These are phyloP conservation scores for Neurospora cerealis DNA, from an alignment of 495 filamentous ascomycete species.

Conservation along the genomic window DNA sequence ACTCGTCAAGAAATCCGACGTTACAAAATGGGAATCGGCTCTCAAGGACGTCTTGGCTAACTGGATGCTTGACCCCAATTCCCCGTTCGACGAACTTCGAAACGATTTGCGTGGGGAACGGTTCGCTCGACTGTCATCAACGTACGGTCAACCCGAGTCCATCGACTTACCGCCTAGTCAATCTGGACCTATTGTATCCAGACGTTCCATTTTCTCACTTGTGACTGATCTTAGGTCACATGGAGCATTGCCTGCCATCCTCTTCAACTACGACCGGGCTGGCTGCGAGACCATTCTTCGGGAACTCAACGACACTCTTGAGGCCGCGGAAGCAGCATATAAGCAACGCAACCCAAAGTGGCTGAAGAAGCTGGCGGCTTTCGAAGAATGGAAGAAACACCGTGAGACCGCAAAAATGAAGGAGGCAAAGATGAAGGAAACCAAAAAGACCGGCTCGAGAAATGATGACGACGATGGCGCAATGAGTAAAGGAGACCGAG, in stretches of 20 bases:
- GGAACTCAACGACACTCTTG: conserved; percentile 38
- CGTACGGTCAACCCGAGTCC: background rate
- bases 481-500: conserved; percentile 27
- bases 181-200: conserved; percentile 2
- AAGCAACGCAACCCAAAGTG: conserved; percentile 47
- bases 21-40: conserved; percentile 51
- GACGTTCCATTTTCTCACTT: conserved; percentile 44
- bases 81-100: conserved; percentile 52
- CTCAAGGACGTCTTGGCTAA: conserved; percentile 47
- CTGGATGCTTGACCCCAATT: conserved; percentile 51
- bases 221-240: conserved; percentile 50
- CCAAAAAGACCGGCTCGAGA: conserved; percentile 24
- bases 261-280: conserved; percentile 66
- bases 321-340: conserved; percentile 43
- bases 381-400: conserved; percentile 39
- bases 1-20: conserved; percentile 47
- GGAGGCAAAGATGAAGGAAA: conserved; percentile 24
- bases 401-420: conserved; percentile 25
- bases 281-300: conserved; percentile 49
- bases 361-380: conserved; percentile 44
- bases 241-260: conserved; percentile 58
- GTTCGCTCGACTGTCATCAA: background rate
- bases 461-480: conserved; percentile 3
- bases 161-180: background rate
- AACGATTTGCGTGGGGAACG: conserved; percentile 22